These are phyloP conservation scores for Cutaneotrichosporon cutaneum DNA, from an alignment of 1,284 basidiomycete genomes.

Conservation along the genomic window DNA sequence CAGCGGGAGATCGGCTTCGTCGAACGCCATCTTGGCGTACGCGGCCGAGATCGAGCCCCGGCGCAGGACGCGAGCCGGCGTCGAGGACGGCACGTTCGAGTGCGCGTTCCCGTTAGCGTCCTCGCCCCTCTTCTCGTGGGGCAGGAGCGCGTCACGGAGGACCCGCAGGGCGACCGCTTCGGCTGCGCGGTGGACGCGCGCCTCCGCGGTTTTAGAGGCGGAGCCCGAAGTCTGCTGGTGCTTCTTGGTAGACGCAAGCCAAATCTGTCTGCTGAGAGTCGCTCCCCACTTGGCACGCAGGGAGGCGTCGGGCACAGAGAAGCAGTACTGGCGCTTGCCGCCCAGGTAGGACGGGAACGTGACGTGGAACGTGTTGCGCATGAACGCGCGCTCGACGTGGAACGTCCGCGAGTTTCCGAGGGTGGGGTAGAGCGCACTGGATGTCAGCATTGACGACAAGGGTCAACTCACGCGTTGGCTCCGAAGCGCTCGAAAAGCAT, in stretches of 20 bases:
- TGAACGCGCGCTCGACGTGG: constrained; percentile 82
- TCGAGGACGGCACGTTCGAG: constrained; percentile 4
- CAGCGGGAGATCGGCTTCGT: constrained; percentile 29
- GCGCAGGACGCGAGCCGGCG: constrained; percentile 6
- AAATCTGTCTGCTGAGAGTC: constrained; percentile 68
- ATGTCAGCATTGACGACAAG: neutral
- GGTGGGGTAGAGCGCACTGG: constrained; percentile 66
- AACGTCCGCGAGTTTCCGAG: constrained; percentile 73
- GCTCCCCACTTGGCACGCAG: constrained; percentile 72
- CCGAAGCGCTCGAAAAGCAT: constrained; percentile 78
- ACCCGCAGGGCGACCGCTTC: constrained; percentile 73
- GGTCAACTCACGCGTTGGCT: constrained; percentile 61
- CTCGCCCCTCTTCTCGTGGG: constrained; percentile 15
- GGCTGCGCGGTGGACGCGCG: constrained; percentile 59
- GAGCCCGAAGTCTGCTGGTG: constrained; percentile 27
- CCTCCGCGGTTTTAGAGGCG: constrained; percentile 10
- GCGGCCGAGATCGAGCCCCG: constrained; percentile 33
- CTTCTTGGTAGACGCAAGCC: constrained; percentile 67
- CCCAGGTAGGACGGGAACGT: constrained; percentile 73
- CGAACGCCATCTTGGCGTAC: constrained; percentile 24
- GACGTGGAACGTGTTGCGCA: constrained; percentile 89
- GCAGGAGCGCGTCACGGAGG: constrained; percentile 75
- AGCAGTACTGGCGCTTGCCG: constrained; percentile 81
- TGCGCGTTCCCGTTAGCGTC: neutral
- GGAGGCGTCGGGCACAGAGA: constrained; percentile 76